Base-by-base conservation (phyloP, 2,329 filamentous ascomycete genomes). In the Samsoniella hepiali region DNA sequence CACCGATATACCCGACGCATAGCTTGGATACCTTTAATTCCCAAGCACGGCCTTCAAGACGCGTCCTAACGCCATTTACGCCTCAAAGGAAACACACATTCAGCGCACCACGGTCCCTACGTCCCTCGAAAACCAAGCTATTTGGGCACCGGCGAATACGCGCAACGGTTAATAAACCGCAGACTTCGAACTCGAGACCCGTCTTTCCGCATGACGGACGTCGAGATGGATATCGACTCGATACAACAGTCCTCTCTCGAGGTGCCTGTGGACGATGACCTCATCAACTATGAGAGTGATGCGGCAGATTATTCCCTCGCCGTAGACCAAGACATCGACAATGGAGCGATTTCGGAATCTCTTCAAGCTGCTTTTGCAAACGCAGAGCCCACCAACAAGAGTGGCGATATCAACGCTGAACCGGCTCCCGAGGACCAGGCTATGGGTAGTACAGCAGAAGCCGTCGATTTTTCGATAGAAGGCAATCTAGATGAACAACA, bases 221-320 rank as follows among this genome's bases (percentile, higher is more conserved):
- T 72, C 22, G 72, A 74, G 31, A 74, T 75, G 69, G 74, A 75
- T 45, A 65, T 74, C 45, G 72, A 75, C 50, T 62, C 70, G 63
- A 69, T 68, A 42, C 71, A 72, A 38, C 65, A 67, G 13, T 17
- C 56, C 38, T 66, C 64, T 44, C 56, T 70, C 8, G 70, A 70
- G 29, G 62, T 57, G 5, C 68, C 67, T 31, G 63, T 66, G 8
- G 72, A 76, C 45, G 72, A 76, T 15, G 76, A 78, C 62, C 66
- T 76, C 31, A 75, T 78, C 57, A 72, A 76, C 63, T 78, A 76
- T 47, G 76, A 77, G 36, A 75, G 72, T 58, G 76, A 69, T 50
- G 49, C 56, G 17, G 70, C 66, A 3, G 67, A 66, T 63, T 68
- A 70, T 32, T 64, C 66, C 53, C 58, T 64, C 4, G 42, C 36